Percentiles rank a stretch among this genome's conserved stretches.
These are phyloP conservation scores for Biancaea sappan DNA, from an alignment of 306 rosid species.

Conservation along the genomic window DNA sequence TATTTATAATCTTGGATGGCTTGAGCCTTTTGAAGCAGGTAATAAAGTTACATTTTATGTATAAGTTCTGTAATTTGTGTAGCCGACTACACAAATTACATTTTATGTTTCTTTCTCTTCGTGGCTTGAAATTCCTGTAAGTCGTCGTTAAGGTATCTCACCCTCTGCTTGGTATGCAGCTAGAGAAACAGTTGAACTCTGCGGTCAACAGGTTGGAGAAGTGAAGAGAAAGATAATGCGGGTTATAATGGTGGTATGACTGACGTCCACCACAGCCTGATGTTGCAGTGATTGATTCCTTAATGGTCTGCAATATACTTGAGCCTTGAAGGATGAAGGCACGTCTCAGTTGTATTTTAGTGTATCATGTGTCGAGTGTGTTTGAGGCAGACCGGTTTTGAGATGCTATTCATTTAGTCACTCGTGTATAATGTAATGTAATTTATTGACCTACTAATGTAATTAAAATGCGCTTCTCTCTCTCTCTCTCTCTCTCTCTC, in stretches of 20 bases:
- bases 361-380: slow-evolving; percentile 37
- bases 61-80: background rate
- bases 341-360: background rate
- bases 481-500: background rate
- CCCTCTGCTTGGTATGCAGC: slow-evolving; percentile 36
- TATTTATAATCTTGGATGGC: background rate
- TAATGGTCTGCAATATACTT: slow-evolving; percentile 12
- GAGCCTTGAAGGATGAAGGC: background rate
- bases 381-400: slow-evolving; percentile 11
- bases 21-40: background rate
- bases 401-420: slow-evolving; percentile 12
- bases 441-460: slow-evolving; percentile 35
- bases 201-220: slow-evolving; percentile 36
- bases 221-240: slow-evolving; percentile 29
- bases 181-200: slow-evolving; percentile 47
- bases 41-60: background rate
- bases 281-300: slow-evolving; percentile 19
- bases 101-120: background rate
- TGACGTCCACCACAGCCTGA: background rate
- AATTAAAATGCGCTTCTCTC: slow-evolving; percentile 25
- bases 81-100: background rate
- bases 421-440: slow-evolving; percentile 38
- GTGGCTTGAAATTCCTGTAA: background rate
- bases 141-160: slow-evolving; percentile 15
- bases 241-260: slow-evolving; percentile 14